Conservation (phyloP, 108 stramenopile species). For the Pseudonitzschia delicatissima region DNA sequence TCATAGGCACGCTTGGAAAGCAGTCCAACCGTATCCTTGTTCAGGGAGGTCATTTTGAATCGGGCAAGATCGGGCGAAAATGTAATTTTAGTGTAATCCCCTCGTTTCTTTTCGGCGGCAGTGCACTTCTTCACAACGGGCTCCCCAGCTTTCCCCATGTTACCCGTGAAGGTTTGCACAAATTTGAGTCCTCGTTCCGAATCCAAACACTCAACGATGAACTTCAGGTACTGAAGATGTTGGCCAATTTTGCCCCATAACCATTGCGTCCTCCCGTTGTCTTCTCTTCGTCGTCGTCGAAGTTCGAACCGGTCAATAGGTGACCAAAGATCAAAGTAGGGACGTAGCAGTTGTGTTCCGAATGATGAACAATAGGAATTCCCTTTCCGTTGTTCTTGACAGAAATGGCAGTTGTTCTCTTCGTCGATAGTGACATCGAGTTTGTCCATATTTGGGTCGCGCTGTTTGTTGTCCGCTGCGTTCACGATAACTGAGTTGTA, state of each 20-base stretch:
- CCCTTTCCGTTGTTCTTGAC: conserved; percentile 96
- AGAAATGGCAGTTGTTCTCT: conserved; percentile 73
- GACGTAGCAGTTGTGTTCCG: conserved; percentile 81
- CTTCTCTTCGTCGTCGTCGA: conserved; percentile 97
- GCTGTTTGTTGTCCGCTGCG: conserved; percentile 99
- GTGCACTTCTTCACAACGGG: conserved; percentile 69
- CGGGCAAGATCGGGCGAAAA: conserved; percentile 92
- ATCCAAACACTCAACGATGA: conserved; percentile 93
- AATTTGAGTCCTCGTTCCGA: conserved; percentile 67
- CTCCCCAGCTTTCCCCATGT: conserved; percentile 81
- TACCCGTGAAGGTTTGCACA: conserved; percentile 84
- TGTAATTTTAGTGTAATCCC: conserved; percentile 96
- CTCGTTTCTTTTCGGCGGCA: conserved; percentile 64
- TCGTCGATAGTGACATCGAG: conserved; percentile 87
- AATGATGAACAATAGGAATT: conserved; percentile 79
- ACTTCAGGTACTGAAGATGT: conserved; percentile 95
- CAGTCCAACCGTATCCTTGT: conserved; percentile 88
- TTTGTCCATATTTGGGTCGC: conserved; percentile 93
- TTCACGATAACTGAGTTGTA: conserved; percentile 86
- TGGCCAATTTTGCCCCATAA: conserved; percentile 99
- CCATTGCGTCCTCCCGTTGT: conserved; percentile 99
- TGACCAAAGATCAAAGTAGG: conserved; percentile 99
- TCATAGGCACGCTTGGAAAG: conserved; percentile 97
- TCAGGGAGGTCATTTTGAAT: conserved; percentile 92
- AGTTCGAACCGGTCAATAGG: conserved; percentile 97